Base-by-base conservation (phyloP, 805 yeast species). In the Metschnikowia peoriensis region DNA sequence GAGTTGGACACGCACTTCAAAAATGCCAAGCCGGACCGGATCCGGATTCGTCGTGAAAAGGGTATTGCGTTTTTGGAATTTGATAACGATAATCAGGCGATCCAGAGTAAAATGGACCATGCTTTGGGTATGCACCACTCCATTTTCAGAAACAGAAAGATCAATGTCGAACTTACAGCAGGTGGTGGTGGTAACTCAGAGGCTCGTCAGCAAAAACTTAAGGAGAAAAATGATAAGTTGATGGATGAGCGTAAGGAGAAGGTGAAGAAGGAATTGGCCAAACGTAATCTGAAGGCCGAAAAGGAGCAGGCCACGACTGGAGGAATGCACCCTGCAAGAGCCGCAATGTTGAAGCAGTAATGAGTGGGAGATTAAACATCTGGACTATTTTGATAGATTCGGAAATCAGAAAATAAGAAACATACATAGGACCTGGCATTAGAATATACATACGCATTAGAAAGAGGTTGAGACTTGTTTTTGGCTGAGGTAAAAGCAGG, bases 181-280 rank as follows among this genome's bases (percentile, higher is more conserved):
- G 99, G 99, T 51, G 99, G 99, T 41, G 99, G 99, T 45, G 97
- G 97, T 51, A 93, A 93, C 67, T 84, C 96, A 9, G 73, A 79
- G 53, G 77, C 73, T 41, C 74, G 96, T 63, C 61, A 41, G 43
- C 50, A 81, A 50, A 94, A 94, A 70, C 78, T 94, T 61, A 82
- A 83, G 63, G 81, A 79, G 46, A 93, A 93, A 76, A 93, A 93
- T 67, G 86, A 81, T 43, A 85, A 85, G 62, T 72, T 92, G 61
- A 79, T 79, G 42, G 85, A 77, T 28, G 96, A 92, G 64, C 79
- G 96, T 61, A 79, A 73, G 53, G 80, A 76, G 39, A 80, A 85
- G 62, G 76, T 84, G 42, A 61, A 67, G 50, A 77, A 79, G 60
- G 76, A 79, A 61, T 80, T 76, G 51, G 70, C 58, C n/a, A 58